Base-by-base conservation (phyloP, 2,329 filamentous ascomycete genomes). In the Colletotrichum orbiculare region DNA sequence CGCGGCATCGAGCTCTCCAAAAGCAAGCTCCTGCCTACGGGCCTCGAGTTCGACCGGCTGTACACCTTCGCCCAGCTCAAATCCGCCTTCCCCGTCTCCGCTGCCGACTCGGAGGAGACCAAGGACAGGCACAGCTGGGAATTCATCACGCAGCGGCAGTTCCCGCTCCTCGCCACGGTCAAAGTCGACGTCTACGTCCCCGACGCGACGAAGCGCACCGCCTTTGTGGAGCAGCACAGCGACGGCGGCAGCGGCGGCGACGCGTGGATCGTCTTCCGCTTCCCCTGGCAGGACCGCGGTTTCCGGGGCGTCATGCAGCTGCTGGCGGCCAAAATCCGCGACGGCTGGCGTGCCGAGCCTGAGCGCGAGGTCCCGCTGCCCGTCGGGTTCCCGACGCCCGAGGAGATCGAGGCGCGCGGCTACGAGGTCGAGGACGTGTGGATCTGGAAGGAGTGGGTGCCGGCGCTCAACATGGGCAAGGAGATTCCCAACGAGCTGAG, bases 41-140 rank as follows among this genome's bases (percentile, higher is more conserved):
- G 94, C 2, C 82, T 97, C 61, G 86, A 90, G 74, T 91, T 91
- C 76, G 94, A 97, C 77, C 87, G 93, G 6, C 86, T 95, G 70
- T 97, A 94, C 80, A 90, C 88, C 52, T 92, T 97, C 74, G 93
- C 91, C 2, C 90, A 94, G 75, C 81, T 85, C 66, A 81, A 80
- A 74, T 82, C 80, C 71, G 79, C 80, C 42, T 83, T 83, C 65
- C 80, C 82, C 3, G 77, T 79, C 15, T 64, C 73, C 13, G 69
- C 76, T n/a, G 73, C 78, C 54, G 72, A 73, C 11, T 70, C 74
- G 12, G 73, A 76, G 38, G 77, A 75, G 61, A 75, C 79, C 62
- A 77, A 79, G 68, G 75, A 75, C 58, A 72, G 76, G 52, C 82
- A 82, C 69, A 77, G 78, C 33, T 96, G 92, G 92, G 83, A 88